Evolutionary conservation across 75 land plant species (phyloP).

Genomic region (Ceratopteris richardii): DNA sequence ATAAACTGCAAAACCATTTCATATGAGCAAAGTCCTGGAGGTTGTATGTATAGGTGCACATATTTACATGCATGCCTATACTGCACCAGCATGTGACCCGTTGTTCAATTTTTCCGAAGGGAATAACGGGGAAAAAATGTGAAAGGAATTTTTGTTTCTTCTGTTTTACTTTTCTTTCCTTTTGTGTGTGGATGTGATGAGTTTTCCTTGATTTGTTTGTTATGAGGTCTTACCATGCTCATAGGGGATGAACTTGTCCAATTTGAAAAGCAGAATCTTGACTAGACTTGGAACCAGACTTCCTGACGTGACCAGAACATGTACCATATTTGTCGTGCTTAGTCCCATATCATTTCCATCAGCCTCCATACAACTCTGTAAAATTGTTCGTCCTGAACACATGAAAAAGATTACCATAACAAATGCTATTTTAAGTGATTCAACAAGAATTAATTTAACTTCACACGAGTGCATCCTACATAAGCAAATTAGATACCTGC

Average conservation of each 20-base stretch:
- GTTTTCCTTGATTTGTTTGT: too few species aligned
- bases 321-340: slow-evolving; percentile 25
- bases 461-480: too few species aligned
- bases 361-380: slow-evolving; percentile 30
- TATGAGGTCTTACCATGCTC: slow-evolving; percentile 73
- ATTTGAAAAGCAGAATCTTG: slow-evolving; percentile 66
- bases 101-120: too few species aligned
- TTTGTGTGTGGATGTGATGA: too few species aligned
- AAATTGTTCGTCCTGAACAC: slow-evolving; percentile 39
- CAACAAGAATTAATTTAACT: too few species aligned
- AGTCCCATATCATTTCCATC: slow-evolving; percentile 7
- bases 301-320: slow-evolving; percentile 81
- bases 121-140: too few species aligned
- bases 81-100: too few species aligned
- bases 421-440: neutral
- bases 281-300: slow-evolving; percentile 77
- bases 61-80: neutral
- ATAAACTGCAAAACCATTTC: slow-evolving; percentile 57
- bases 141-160: too few species aligned
- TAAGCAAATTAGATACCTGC: too few species aligned
- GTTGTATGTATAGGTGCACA: neutral
- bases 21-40: neutral
- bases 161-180: too few species aligned
- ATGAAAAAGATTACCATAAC: neutral
- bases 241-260: slow-evolving; percentile 45